phyloP scores from a whole-genome alignment of 176 grass and related monocot species.

The Oryza glaberrima region DNA sequence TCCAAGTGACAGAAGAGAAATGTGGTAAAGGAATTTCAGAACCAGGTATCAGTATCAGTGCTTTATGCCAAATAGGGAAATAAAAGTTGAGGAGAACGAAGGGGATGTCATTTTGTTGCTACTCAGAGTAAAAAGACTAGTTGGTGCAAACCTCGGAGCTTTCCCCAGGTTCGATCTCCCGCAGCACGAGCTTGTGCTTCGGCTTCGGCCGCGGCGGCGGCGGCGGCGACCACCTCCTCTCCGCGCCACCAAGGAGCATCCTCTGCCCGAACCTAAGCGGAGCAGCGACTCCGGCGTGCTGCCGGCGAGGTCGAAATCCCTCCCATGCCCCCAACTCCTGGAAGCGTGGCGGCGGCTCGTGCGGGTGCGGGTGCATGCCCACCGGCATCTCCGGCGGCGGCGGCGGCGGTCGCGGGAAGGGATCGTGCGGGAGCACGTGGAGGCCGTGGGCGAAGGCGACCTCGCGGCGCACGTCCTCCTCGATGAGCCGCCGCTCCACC shows the following conservation, averaged over 20 bases:
- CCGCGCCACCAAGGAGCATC: background rate
- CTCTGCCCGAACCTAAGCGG: background rate
- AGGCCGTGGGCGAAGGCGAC: constrained; percentile 21
- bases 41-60: background rate
- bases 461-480: constrained; percentile 26
- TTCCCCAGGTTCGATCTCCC: constrained; percentile 21
- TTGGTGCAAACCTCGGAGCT: constrained; percentile 8
- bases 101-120: background rate
- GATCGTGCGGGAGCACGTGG: background rate
- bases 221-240: background rate
- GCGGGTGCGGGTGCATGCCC: background rate
- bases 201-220: background rate
- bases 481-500: constrained; percentile 1
- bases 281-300: background rate
- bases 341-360: background rate
- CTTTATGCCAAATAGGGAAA: constrained; percentile 17
- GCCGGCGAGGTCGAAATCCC: background rate
- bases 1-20: background rate
- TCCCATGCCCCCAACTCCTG: background rate
- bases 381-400: background rate
- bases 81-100: background rate
- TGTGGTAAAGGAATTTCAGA: background rate
- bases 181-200: constrained; percentile 35
- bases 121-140: background rate
- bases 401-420: constrained; percentile 20